phyloP scores from a whole-genome alignment of 208 protist species.

The Trypanosoma brucei region DNA sequence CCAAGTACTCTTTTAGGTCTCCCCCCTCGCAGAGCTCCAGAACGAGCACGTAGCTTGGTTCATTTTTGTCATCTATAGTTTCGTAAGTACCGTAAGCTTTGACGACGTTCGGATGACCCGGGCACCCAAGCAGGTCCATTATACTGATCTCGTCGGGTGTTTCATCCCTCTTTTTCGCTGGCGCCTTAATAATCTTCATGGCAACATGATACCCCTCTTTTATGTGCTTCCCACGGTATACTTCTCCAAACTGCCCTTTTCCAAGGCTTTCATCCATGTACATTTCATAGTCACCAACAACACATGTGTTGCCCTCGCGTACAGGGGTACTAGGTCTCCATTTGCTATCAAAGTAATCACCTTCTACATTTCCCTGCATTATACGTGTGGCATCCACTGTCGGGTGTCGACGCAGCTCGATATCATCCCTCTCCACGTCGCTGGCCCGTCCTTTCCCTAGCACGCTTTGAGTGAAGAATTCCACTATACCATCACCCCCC shows the following conservation, averaged over 20 bases:
- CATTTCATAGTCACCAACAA: conserved; percentile 12
- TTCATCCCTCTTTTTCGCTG: conserved; percentile 3
- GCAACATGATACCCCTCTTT: conserved; percentile 31
- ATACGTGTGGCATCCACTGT: too few species aligned
- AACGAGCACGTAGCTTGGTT: conserved; percentile 25
- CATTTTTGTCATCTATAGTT: background rate
- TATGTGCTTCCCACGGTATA: conserved; percentile 34
- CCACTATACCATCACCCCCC: background rate
- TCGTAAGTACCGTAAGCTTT: conserved; percentile 18
- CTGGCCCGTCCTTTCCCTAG: background rate
- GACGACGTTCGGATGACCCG: conserved; percentile 36
- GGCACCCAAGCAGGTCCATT: conserved; percentile 26
- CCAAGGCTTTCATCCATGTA: conserved; percentile 32
- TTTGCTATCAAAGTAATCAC: too few species aligned
- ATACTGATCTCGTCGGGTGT: conserved; percentile 24
- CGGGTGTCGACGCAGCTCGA: too few species aligned
- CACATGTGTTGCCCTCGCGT: background rate
- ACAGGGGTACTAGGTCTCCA: too few species aligned
- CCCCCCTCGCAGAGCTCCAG: conserved; percentile 66
- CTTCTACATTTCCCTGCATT: too few species aligned
- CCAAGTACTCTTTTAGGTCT: conserved; percentile 35
- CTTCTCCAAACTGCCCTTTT: conserved; percentile 46
- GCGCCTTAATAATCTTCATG: conserved; percentile 33
- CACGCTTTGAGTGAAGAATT: background rate
- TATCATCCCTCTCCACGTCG: background rate